phyloP scores from a whole-genome alignment of 305 asterid species.

The Fraxinus greggii region DNA sequence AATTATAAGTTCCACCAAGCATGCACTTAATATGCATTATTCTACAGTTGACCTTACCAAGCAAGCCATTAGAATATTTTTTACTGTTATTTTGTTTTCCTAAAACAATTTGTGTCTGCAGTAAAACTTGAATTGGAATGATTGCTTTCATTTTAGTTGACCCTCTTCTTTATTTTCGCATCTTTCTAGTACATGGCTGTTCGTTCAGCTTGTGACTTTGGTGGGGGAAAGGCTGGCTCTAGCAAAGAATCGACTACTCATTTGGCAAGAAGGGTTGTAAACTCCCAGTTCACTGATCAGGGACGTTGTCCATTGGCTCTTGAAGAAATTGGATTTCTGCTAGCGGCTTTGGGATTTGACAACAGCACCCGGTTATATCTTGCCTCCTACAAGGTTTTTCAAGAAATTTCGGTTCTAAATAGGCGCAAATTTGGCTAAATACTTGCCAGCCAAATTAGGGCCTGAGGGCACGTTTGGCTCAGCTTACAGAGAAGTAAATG shows the following conservation, averaged over 20 bases:
- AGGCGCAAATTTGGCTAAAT: neutral
- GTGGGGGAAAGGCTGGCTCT: conserved; percentile 90
- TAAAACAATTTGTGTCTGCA: neutral
- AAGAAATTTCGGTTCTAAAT: neutral
- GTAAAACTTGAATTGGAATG: neutral
- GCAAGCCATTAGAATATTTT: neutral
- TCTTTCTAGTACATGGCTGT: neutral
- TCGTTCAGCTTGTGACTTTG: conserved; percentile 31
- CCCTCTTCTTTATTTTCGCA: neutral
- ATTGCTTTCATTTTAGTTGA: neutral
- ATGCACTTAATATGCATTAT: neutral
- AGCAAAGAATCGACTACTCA: conserved; percentile 80
- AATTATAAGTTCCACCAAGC: too few species aligned
- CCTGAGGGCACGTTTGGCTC: too few species aligned
- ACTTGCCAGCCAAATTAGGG: too few species aligned
- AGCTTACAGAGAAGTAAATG: too few species aligned
- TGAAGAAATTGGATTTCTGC: conserved; percentile 15
- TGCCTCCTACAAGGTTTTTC: conserved; percentile 79
- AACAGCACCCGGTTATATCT: conserved; percentile 64
- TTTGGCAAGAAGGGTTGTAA: conserved; percentile 87
- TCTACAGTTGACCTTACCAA: neutral
- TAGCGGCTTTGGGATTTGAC: conserved; percentile 38
- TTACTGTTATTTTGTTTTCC: neutral
- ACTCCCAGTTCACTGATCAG: conserved; percentile 80
- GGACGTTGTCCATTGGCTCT: conserved; percentile 79